Conservation (phyloP, 129 eudicot species). For the Saussurea involucrata region DNA sequence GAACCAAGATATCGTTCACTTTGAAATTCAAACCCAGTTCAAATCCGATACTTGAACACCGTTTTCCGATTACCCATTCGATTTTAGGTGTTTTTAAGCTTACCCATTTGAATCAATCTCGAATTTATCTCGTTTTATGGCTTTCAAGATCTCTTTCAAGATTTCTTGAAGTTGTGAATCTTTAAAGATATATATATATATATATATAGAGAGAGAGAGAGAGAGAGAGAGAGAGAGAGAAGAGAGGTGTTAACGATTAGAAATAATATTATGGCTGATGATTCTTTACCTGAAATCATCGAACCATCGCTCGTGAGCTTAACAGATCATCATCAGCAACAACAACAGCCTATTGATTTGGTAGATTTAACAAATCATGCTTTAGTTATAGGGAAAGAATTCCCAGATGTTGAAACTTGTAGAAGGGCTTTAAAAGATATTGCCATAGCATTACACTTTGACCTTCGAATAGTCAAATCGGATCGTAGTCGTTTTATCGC, state of each 20-base stretch:
- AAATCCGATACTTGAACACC: neutral
- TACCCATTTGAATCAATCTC: neutral
- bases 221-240: too few species aligned
- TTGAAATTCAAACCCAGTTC: neutral
- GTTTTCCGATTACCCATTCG: neutral
- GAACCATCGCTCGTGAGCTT: constrained; percentile 17
- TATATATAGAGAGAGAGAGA: neutral
- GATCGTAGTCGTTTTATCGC: constrained; percentile 98
- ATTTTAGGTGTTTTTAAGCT: neutral
- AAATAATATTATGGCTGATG: constrained; percentile 40
- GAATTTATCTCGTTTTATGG: constrained; percentile 10
- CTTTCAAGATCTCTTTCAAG: neutral
- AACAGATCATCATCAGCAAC: constrained; percentile 19
- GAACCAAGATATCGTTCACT: neutral
- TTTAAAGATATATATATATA: neutral
- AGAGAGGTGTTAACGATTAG: neutral
- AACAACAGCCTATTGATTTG: constrained; percentile 4
- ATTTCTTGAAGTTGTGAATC: constrained; percentile 2
- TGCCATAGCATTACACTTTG: constrained; percentile 85
- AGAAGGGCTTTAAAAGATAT: constrained; percentile 78
- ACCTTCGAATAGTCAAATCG: constrained; percentile 88
- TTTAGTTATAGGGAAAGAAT: constrained; percentile 79
- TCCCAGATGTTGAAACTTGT: constrained; percentile 96
- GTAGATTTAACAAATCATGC: constrained; percentile 36
- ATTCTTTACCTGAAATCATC: constrained; percentile 16